phyloP scores from a whole-genome alignment of 2,329 filamentous ascomycete genomes.

The Falciphora oryzae region DNA sequence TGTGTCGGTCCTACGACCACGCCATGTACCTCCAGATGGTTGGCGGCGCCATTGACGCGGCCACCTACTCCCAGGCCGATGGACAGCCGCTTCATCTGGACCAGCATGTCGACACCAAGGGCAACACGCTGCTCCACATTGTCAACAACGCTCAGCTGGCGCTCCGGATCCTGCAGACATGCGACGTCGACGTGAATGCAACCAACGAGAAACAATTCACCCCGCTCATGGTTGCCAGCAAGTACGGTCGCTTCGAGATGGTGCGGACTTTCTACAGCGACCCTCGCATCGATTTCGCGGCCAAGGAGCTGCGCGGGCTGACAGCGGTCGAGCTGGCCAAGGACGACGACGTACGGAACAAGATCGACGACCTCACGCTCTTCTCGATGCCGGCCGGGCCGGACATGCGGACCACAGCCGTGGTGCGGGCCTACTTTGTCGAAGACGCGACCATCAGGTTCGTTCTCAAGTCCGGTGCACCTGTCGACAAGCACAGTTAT shows the following conservation, averaged over 20 bases:
- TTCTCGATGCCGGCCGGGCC: slow-evolving; percentile 66
- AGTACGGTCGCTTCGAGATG: slow-evolving; percentile 92
- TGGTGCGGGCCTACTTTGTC: slow-evolving; percentile 93
- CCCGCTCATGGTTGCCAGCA: slow-evolving; percentile 95
- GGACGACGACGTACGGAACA: slow-evolving; percentile 93
- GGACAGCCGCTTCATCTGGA: slow-evolving; percentile 79
- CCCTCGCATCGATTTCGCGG: slow-evolving; percentile 75
- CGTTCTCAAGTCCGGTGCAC: slow-evolving; percentile 89
- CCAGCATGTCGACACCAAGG: slow-evolving; percentile 86
- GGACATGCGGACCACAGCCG: slow-evolving; percentile 81
- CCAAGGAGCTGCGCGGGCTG: slow-evolving; percentile 79
- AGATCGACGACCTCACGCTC: slow-evolving; percentile 88
- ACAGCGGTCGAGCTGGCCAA: slow-evolving; percentile 96
- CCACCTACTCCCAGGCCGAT: slow-evolving; percentile 70
- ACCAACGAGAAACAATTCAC: slow-evolving; percentile 94
- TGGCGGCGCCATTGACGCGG: slow-evolving; percentile 68
- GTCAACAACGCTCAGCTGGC: slow-evolving; percentile 80
- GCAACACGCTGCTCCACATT: slow-evolving; percentile 93
- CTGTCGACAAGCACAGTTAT: slow-evolving; percentile 73
- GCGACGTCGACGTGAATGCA: slow-evolving; percentile 94
- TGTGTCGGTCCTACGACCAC: slow-evolving; percentile 95
- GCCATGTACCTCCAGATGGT: slow-evolving; percentile 84
- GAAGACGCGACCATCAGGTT: slow-evolving; percentile 92
- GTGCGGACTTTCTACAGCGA: slow-evolving; percentile 85
- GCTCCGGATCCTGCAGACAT: slow-evolving; percentile 67